Evolutionary conservation across 306 rosid species (phyloP), one percentile per base, ranked within the genome.

Genomic region (Malus sylvestris): DNA sequence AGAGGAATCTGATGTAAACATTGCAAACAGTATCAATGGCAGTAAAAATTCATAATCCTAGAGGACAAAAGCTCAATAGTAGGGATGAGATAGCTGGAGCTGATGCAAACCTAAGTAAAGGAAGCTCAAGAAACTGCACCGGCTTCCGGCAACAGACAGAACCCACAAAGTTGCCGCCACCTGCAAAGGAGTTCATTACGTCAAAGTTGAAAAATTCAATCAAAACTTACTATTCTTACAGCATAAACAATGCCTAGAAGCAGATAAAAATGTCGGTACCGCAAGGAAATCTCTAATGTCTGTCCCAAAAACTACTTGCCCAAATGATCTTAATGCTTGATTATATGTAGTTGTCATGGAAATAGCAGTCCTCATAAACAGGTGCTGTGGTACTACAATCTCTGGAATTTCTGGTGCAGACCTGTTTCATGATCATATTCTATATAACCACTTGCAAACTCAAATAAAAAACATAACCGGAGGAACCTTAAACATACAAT

Each of bases 21-120:
- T 23, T n/a, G 8, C 18, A 59, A 59, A 59, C 30, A 11, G 9
- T 12, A 23, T 23, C 64, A 23, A 22, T 23, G 25, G 19, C 1
- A 6, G 64, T 23, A 59, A 59, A 59, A 22, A 16, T 23, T 11
- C 30, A 9, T 6, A 20, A 59, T 23, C 64, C 1, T 25, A 11
- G 8, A 13, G 30, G 30, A 23, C 64, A 22, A 59, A 59, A 59
- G 3, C 55, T 16, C 3, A 0, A 15, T 51, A 18, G 8, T 11
- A 4, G 64, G 3, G 30, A 11, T 12, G 67, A 61, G 13, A 61
- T 12, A 58, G 22, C 59, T 64, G 75, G 35, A 74, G 60, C 71
- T 52, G 76, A 73, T 73, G 70, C 88, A 78, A 20, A 90, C 93
- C 91, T 49, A 83, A 40, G 79, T 86, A 90, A 73, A 83, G 42